A percentile compares a stretch with the other conserved stretches of the same genome.
Evolutionary conservation across 164 flowering plant genomes (phyloP).

Genomic region (Umbellularia californica): DNA sequence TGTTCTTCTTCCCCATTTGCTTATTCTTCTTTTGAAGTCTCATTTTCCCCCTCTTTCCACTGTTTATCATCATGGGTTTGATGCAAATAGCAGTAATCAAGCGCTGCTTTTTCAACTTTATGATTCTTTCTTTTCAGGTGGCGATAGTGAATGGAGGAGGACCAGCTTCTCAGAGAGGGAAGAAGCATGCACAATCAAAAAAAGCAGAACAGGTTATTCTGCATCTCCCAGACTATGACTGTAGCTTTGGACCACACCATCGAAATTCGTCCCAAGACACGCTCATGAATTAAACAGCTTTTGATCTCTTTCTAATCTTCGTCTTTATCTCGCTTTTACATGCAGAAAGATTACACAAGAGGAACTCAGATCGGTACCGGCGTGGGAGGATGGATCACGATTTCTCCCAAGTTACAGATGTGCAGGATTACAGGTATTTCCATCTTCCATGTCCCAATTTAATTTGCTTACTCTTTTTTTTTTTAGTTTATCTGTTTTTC

Average conservation of each 20-base stretch:
- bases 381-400: conserved; percentile 68
- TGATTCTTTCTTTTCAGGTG: conserved; percentile 34
- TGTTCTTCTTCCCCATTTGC: conserved; percentile 4
- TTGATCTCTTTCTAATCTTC: neutral
- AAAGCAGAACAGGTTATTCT: conserved; percentile 84
- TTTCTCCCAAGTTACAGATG: conserved; percentile 62
- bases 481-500: conserved; percentile 6
- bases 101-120: conserved; percentile 15
- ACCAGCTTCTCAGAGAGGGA: conserved; percentile 62
- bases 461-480: neutral
- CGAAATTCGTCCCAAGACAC: neutral
- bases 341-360: conserved; percentile 57
- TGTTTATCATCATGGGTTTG: conserved; percentile 20
- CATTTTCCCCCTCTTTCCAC: conserved; percentile 12
- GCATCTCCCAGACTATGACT: conserved; percentile 21
- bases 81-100: conserved; percentile 5
- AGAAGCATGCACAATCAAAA: conserved; percentile 73
- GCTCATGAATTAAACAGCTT: neutral
- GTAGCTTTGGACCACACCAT: conserved; percentile 39
- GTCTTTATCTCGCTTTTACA: neutral
- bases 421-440: conserved; percentile 65
- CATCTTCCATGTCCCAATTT: neutral
- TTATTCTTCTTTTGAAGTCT: conserved; percentile 13
- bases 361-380: conserved; percentile 48
- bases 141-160: conserved; percentile 68